Percentiles rank a stretch among this genome's conserved stretches.
phyloP scores from a whole-genome alignment of 345 rosid genomes.

The Salix caprea region DNA sequence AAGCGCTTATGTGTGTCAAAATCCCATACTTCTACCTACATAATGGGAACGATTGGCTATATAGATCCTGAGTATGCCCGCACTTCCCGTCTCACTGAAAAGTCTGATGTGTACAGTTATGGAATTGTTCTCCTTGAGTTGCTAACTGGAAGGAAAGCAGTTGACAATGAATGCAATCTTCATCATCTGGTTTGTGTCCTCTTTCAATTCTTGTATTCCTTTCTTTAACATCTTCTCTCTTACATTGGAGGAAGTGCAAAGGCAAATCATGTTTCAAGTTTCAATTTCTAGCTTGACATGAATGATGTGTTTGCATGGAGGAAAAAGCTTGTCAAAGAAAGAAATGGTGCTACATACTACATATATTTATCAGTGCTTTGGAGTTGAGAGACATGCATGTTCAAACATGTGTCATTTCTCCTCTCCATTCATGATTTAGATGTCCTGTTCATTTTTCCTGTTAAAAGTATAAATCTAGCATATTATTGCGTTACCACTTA shows the following conservation, averaged over 20 bases:
- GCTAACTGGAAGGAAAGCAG: constrained; percentile 85
- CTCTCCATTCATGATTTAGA: not conserved
- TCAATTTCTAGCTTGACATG: not conserved
- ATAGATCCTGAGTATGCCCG: constrained; percentile 98
- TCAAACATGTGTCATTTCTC: not conserved
- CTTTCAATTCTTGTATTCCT: not conserved
- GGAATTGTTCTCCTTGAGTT: constrained; percentile 89
- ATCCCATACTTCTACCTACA: constrained; percentile 71
- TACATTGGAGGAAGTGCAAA: not conserved
- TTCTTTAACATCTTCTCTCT: too few species aligned
- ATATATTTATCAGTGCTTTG: not conserved
- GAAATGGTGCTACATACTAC: too few species aligned
- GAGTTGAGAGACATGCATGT: not conserved
- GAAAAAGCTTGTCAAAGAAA: too few species aligned
- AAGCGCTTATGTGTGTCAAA: constrained; percentile 75
- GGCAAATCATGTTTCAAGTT: not conserved
- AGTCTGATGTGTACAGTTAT: constrained; percentile 90
- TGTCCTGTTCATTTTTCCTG: not conserved
- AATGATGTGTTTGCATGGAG: not conserved
- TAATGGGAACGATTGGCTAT: constrained; percentile 97
- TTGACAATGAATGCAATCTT: constrained; percentile 84
- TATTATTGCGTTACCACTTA: not conserved
- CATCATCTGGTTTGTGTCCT: constrained; percentile 79
- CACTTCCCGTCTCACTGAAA: constrained; percentile 88
- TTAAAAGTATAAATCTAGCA: not conserved